Evolutionary conservation across 2,329 filamentous ascomycete genomes (phyloP).

Genomic region (Pseudocercospora eumusae): DNA sequence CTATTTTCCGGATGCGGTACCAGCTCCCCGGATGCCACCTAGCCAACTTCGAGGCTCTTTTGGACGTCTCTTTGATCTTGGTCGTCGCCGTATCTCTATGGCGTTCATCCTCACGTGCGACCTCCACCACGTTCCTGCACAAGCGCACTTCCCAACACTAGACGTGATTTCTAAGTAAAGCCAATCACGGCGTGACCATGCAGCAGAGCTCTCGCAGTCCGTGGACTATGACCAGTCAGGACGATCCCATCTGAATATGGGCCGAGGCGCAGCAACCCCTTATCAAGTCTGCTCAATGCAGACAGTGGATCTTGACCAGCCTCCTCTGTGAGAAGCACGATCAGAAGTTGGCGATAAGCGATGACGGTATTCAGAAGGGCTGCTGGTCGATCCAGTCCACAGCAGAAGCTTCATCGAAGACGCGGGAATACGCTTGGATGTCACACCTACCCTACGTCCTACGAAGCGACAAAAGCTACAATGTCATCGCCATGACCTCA

Average conservation of each 20-base stretch:
- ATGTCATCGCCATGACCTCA: not conserved
- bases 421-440: not conserved
- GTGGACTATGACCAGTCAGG: not conserved
- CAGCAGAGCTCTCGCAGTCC: not conserved
- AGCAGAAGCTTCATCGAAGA: not conserved
- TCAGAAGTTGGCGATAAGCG: not conserved
- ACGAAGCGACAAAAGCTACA: not conserved
- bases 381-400: not conserved
- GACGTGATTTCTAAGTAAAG: not conserved
- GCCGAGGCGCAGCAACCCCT: not conserved
- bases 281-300: not conserved
- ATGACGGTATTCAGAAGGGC: not conserved
- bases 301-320: slow-evolving; percentile 2
- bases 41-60: not conserved
- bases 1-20: not conserved
- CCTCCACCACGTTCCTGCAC: not conserved
- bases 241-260: not conserved
- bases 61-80: not conserved
- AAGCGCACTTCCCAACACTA: not conserved
- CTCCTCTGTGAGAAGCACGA: not conserved
- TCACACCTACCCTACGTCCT: not conserved
- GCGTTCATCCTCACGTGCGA: not conserved
- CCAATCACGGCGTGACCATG: not conserved
- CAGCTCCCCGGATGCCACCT: not conserved
- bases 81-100: not conserved